Evolutionary conservation across 140 eudicot genomes (phyloP).

Genomic region (Anethum foeniculum): DNA sequence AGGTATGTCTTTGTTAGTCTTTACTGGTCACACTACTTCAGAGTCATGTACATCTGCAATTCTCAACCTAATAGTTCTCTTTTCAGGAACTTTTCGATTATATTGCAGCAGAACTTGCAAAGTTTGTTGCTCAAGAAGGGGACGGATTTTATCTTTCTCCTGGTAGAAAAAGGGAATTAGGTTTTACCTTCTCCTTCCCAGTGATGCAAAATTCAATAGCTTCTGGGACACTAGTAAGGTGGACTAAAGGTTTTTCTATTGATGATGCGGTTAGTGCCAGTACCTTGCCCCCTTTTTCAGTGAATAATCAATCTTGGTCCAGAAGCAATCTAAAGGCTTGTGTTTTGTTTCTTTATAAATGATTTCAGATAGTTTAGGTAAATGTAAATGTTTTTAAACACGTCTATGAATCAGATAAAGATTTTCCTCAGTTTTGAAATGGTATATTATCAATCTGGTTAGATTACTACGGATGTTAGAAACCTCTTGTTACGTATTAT

Average conservation of each 20-base stretch:
- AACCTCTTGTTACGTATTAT: neutral
- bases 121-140: slow-evolving; percentile 61
- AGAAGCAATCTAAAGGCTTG: neutral
- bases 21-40: neutral
- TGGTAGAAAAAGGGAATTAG: slow-evolving; percentile 74
- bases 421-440: neutral
- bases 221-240: slow-evolving; percentile 76
- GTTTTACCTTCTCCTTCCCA: slow-evolving; percentile 95
- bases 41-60: neutral
- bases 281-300: neutral
- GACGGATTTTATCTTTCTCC: slow-evolving; percentile 44
- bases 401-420: no score
- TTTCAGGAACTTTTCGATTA: slow-evolving; percentile 79
- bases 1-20: slow-evolving; percentile 33
- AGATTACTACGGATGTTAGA: neutral
- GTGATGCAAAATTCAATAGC: slow-evolving; percentile 83
- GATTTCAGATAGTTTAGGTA: neutral
- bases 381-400: neutral
- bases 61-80: neutral
- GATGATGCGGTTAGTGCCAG: slow-evolving; percentile 48
- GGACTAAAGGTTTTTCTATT: slow-evolving; percentile 97
- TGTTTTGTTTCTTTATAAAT: neutral
- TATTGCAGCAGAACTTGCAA: slow-evolving; percentile 73
- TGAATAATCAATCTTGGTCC: neutral
- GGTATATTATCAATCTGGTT: neutral